Evolutionary conservation across 2,329 filamentous ascomycete genomes (phyloP).

Genomic region (Rutstroemia sp.): DNA sequence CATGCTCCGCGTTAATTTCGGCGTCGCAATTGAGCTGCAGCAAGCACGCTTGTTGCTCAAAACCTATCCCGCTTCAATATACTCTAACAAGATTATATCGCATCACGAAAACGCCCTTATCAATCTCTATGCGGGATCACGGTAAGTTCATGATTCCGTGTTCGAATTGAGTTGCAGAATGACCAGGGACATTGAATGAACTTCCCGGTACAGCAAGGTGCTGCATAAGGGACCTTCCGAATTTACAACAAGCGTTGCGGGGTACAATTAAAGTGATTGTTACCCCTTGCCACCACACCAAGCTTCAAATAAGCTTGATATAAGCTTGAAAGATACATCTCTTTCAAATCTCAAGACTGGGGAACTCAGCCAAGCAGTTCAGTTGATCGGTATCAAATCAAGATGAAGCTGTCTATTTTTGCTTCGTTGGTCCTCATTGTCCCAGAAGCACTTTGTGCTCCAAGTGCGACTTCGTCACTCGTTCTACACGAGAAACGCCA

Average conservation of each 20-base stretch:
- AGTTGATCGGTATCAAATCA: constrained; percentile 1
- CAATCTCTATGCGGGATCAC: neutral
- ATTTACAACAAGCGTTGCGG: constrained; percentile 7
- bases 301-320: neutral
- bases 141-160: neutral
- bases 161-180: neutral
- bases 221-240: constrained; percentile 6
- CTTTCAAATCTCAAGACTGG: neutral
- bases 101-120: neutral
- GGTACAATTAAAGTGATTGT: neutral
- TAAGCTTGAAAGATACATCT: neutral
- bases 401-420: constrained; percentile 3
- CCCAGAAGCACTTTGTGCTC: neutral
- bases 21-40: no score
- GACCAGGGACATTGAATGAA: neutral
- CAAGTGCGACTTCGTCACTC: neutral
- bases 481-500: constrained; percentile 17
- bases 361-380: neutral
- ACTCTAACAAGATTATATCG: no score
- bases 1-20: no score
- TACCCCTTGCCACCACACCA: neutral
- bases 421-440: neutral
- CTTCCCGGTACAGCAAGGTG: constrained; percentile 3
- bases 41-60: no score
- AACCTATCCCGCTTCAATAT: no score